Conservation (phyloP, 2,329 filamentous ascomycete genomes). For the Didymella pinodella region DNA sequence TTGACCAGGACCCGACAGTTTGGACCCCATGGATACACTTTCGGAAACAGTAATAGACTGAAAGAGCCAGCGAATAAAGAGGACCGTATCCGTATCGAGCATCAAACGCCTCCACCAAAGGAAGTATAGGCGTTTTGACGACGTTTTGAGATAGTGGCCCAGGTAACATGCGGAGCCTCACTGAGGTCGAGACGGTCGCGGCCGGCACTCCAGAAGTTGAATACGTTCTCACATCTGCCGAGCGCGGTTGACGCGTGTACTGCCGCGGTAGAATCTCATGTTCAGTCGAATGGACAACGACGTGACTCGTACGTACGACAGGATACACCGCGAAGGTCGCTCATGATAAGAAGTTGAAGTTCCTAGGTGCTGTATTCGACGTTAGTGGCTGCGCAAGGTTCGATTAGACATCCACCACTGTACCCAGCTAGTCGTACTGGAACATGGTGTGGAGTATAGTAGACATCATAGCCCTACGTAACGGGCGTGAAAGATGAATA, state of each 20-base stretch:
- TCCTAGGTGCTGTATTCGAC: not conserved
- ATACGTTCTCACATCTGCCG: slow-evolving; percentile 6
- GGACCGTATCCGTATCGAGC: not conserved
- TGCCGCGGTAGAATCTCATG: not conserved
- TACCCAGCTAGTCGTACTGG: slow-evolving; percentile 7
- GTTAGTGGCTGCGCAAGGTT: slow-evolving; percentile 4
- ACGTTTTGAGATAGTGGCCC: not conserved
- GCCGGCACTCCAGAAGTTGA: not conserved
- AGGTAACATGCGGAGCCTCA: not conserved
- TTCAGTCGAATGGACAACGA: not conserved
- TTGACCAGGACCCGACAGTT: slow-evolving; percentile 17
- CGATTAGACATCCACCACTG: not conserved
- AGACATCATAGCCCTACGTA: not conserved
- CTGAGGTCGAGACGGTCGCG: not conserved
- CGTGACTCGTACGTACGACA: slow-evolving; percentile 4
- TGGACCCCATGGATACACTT: slow-evolving; percentile 11
- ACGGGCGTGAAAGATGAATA: not conserved
- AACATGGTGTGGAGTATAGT: not conserved
- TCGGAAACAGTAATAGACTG: not conserved
- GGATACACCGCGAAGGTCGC: not conserved
- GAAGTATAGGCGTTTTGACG: not conserved
- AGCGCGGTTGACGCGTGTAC: not conserved
- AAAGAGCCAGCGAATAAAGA: slow-evolving; percentile 1
- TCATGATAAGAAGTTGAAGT: not conserved
- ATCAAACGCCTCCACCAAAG: not conserved